Evolutionary conservation across 768 basidiomycete species (phyloP).

Genomic region (Lentinula guzmanii): DNA sequence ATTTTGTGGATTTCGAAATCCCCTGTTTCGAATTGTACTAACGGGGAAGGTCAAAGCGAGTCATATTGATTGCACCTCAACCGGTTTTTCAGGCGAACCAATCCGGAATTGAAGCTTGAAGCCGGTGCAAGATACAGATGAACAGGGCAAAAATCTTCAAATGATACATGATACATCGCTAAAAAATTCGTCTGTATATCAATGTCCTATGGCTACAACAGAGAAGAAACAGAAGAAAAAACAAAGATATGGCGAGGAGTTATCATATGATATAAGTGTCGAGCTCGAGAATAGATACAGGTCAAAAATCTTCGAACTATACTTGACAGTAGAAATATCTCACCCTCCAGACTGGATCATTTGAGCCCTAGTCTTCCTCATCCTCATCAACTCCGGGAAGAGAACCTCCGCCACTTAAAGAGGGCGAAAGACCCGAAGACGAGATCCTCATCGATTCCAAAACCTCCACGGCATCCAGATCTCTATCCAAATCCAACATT

Average conservation of each 20-base stretch:
- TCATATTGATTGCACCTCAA: too few species aligned
- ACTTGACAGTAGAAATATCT: neutral
- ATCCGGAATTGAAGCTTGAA: too few species aligned
- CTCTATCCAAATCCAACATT: slow-evolving; percentile 1
- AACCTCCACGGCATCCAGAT: slow-evolving; percentile 3
- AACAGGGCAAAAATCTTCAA: too few species aligned
- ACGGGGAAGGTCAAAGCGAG: too few species aligned
- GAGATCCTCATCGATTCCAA: slow-evolving; percentile 1
- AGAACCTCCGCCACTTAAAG: neutral
- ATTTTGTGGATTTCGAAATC: too few species aligned
- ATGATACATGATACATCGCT: too few species aligned
- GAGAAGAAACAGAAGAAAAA: neutral
- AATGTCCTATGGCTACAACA: neutral
- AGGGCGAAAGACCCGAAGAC: neutral
- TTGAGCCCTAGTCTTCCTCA: neutral
- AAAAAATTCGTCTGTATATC: neutral
- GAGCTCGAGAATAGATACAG: too few species aligned
- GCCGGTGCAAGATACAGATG: too few species aligned
- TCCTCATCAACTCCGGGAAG: neutral
- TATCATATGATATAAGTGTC: too few species aligned
- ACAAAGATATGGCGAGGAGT: neutral
- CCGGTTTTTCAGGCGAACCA: too few species aligned
- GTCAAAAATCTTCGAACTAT: neutral
- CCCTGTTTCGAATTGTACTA: too few species aligned
- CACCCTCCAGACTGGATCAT: neutral